A percentile compares a stretch with the other conserved stretches of the same genome.
phyloP scores from a whole-genome alignment of 2,329 filamentous ascomycete species.

The Capronia epimyces region DNA sequence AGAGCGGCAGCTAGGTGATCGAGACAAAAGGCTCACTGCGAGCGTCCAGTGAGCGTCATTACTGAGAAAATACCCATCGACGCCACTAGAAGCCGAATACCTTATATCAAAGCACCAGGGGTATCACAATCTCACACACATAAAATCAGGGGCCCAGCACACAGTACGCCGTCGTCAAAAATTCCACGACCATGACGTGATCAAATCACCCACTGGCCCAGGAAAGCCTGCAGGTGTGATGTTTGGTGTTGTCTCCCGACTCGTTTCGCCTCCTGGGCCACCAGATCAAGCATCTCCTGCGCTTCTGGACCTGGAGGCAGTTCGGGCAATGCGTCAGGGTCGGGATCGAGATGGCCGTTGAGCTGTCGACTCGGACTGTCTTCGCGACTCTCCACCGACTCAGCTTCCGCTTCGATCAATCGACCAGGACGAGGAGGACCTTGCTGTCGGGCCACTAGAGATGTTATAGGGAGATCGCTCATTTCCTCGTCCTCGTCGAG shows the following conservation, averaged over 20 bases:
- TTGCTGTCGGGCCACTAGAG: slow-evolving; percentile 30
- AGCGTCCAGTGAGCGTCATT: not conserved
- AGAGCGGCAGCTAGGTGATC: slow-evolving; percentile 34
- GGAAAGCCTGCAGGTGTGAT: slow-evolving; percentile 25
- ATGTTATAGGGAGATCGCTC: slow-evolving; percentile 31
- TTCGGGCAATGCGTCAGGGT: slow-evolving; percentile 23
- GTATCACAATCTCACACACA: slow-evolving; percentile 23
- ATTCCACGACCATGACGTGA: not conserved
- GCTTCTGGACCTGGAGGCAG: slow-evolving; percentile 27
- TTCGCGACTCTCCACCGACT: slow-evolving; percentile 23
- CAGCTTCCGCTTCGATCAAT: slow-evolving; percentile 16
- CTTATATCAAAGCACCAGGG: slow-evolving; percentile 15
- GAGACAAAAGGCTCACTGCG: too few species aligned
- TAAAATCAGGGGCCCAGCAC: slow-evolving; percentile 7
- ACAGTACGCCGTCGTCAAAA: slow-evolving; percentile 4
- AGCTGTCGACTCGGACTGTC: slow-evolving; percentile 30
- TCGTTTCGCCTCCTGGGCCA: slow-evolving; percentile 26
- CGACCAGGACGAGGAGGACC: slow-evolving; percentile 11
- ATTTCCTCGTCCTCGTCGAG: slow-evolving; percentile 34
- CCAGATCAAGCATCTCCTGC: slow-evolving; percentile 29
- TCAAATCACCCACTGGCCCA: slow-evolving; percentile 25
- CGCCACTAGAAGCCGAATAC: not conserved
- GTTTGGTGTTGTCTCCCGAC: slow-evolving; percentile 28
- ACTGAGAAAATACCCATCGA: not conserved
- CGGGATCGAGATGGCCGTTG: slow-evolving; percentile 24